Evolutionary conservation across 805 yeast species (phyloP), one percentile per base, ranked within the genome.

Genomic region (Kluyveromyces aestuarii): DNA sequence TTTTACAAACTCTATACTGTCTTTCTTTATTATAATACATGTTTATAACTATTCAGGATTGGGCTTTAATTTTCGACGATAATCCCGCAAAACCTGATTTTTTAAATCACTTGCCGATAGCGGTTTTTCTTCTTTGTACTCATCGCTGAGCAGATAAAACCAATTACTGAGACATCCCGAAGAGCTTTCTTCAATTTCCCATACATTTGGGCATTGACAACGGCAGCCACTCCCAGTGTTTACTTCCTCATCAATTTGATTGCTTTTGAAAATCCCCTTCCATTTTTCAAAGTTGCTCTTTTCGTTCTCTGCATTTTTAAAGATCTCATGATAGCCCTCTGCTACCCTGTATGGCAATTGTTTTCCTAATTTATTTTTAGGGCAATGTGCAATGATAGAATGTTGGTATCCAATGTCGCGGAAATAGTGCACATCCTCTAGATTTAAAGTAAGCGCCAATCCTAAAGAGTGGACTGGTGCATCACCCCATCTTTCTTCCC

Each of bases 401-500:
- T 91, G 97, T 49, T 79, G 73, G 66, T 90, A 91, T 0, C 98
- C 98, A 54, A 91, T 82, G 60, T 91, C 97, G 53, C 96, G 71
- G 68, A 91, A 91, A 67, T 89, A 91, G 67, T 91, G 97, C 9
- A 91, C 70, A 49, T 90, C 87, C 2, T 76, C 70, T 2, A 81
- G 64, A 50, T 84, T 74, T 40, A 90, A 69, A 57, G 85, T 72
- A 76, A 93, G 73, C 0, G 88, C 91, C 6, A 85, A 78, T 0
- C 95, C 98, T 19, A 93, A 66, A 0, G 96, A 83, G 63, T 89
- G 97, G 5, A 91, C 81, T 0, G 97, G 96, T 0, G 97, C 96
- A 72, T 91, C 98, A 1, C 98, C 98, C 98, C 98, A 91, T 59
- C 99, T 71, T 64, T 93, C 96, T 47, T 77, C 75, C 74, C 81